Evolutionary conservation across 2,329 filamentous ascomycete genomes (phyloP).

Genomic region (Orbilia brochopaga): DNA sequence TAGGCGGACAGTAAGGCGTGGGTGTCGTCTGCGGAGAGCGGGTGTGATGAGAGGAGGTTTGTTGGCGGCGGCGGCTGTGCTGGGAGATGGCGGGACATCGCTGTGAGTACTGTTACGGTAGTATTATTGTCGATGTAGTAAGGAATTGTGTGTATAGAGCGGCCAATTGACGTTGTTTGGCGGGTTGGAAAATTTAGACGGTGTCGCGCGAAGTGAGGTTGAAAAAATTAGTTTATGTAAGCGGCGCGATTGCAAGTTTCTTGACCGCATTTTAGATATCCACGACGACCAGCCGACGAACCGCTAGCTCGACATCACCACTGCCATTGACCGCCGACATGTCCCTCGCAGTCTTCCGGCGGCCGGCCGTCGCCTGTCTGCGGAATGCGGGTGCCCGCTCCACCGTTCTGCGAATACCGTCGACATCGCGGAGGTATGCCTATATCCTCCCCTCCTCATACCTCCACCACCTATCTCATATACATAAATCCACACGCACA

Average conservation of each 20-base stretch:
- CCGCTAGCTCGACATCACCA: not conserved
- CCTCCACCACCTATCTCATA: not conserved
- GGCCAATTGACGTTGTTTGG: too few species aligned
- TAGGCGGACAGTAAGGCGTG: conserved; percentile 48
- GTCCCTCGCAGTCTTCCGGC: conserved; percentile 20
- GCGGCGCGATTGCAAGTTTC: not conserved
- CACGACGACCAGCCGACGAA: not conserved
- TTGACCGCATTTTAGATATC: too few species aligned
- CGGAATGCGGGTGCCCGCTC: conserved; percentile 3
- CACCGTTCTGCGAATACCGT: not conserved
- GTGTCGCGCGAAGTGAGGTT: not conserved
- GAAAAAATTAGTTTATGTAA: not conserved
- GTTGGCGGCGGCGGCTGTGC: conserved; percentile 7
- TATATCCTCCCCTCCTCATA: not conserved
- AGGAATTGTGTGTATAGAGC: too few species aligned
- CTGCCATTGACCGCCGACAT: conserved; percentile 2
- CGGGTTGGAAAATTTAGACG: not conserved
- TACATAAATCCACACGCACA: too few species aligned
- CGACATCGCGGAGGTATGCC: conserved; percentile 25
- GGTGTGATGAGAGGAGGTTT: conserved; percentile 25
- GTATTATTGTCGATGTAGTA: conserved; percentile 1
- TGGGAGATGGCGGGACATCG: conserved; percentile 39
- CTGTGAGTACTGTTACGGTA: not conserved
- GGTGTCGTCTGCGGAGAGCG: conserved; percentile 18
- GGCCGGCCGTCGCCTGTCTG: conserved; percentile 33